Conservation (phyloP, 2,329 filamentous ascomycete species). For the Fusarium sp. region DNA sequence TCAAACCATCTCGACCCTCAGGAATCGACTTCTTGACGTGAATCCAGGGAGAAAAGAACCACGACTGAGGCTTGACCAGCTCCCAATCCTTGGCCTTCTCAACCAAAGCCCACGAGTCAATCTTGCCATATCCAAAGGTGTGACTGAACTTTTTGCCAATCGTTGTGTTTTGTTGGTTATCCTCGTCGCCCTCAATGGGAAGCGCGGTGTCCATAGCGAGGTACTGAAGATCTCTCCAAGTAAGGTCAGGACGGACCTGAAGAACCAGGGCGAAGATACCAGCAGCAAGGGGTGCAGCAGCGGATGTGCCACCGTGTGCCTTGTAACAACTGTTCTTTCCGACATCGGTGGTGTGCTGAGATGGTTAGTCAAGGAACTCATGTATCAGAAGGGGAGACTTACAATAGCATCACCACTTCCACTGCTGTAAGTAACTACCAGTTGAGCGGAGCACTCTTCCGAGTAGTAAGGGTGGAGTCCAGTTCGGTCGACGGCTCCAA, state of each 20-base stretch:
- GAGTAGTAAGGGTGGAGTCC: constrained; percentile 96
- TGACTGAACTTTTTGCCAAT: constrained; percentile 92
- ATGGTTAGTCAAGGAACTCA: constrained; percentile 18
- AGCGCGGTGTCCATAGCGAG: constrained; percentile 87
- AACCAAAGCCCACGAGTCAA: constrained; percentile 88
- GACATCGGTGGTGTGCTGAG: constrained; percentile 90
- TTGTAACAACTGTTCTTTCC: constrained; percentile 82
- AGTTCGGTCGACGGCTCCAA: constrained; percentile 89
- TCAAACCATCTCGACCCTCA: constrained; percentile 83
- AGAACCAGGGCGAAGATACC: constrained; percentile 92
- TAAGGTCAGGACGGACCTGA: constrained; percentile 84
- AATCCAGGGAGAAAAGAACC: constrained; percentile 94
- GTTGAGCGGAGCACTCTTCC: constrained; percentile 92
- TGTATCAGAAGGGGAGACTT: constrained; percentile 48
- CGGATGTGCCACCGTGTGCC: constrained; percentile 93
- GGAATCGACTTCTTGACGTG: constrained; percentile 89
- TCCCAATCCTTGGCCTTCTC: constrained; percentile 88
- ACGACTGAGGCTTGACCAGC: constrained; percentile 93
- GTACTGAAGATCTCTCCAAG: constrained; percentile 96
- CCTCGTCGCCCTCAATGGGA: constrained; percentile 76
- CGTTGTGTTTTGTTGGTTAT: constrained; percentile 84
- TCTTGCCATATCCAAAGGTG: constrained; percentile 94
- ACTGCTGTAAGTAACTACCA: constrained; percentile 97
- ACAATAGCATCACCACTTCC: constrained; percentile 87
- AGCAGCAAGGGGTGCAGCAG: constrained; percentile 91